Conservation (phyloP, 2,329 filamentous ascomycete genomes). For the Microsporum ferrugineum region DNA sequence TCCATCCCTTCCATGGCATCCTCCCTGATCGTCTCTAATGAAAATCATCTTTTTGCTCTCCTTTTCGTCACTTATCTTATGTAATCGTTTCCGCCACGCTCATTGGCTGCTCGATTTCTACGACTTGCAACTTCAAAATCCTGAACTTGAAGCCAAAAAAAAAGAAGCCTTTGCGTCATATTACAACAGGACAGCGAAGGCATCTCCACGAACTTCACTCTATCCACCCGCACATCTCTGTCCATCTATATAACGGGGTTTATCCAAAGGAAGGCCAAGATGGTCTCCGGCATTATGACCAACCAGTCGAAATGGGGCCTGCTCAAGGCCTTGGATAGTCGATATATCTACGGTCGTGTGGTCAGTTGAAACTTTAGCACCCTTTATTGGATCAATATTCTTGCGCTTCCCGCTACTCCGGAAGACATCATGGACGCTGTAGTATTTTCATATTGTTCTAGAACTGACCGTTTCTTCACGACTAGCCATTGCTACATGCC, state of each 20-base stretch:
- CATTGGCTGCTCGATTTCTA: background rate
- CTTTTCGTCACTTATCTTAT: background rate
- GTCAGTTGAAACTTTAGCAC: constrained; percentile 21
- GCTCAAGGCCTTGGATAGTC: constrained; percentile 35
- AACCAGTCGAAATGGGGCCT: constrained; percentile 30
- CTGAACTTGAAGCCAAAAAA: constrained; percentile 1
- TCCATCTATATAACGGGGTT: background rate
- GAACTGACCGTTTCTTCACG: constrained; percentile 8
- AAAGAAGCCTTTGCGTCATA: background rate
- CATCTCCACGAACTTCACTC: background rate
- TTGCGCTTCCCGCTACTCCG: background rate
- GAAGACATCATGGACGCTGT: background rate
- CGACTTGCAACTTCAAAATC: background rate
- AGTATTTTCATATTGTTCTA: background rate
- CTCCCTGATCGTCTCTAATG: background rate
- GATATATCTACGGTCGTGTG: constrained; percentile 38
- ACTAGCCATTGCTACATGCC: constrained; percentile 74
- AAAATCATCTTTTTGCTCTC: background rate
- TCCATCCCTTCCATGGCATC: background rate
- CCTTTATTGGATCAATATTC: background rate
- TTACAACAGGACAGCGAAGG: background rate
- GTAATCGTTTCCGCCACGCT: background rate
- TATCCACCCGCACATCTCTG: background rate
- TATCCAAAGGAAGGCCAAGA: background rate
- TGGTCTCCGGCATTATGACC: constrained; percentile 27